A percentile compares a stretch with the other conserved stretches of the same genome.
Conservation (phyloP, 306 rosid genomes). For the Rosa rugosa region DNA sequence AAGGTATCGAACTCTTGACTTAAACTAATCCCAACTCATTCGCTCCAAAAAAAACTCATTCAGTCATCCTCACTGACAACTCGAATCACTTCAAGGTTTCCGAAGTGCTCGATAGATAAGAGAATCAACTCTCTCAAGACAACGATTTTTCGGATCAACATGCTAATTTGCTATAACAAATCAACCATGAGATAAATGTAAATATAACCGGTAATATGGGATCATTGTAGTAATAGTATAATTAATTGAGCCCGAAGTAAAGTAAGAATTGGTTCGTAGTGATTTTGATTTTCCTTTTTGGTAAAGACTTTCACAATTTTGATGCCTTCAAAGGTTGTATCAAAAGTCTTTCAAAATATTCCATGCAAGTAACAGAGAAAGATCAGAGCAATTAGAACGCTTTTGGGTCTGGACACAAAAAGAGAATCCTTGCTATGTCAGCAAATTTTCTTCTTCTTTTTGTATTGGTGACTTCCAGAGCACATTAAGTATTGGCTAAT, state of each 20-base stretch:
- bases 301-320: neutral
- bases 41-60: neutral
- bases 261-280: neutral
- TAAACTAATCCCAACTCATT: neutral
- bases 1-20: too few species aligned
- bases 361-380: neutral
- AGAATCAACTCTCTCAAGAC: neutral
- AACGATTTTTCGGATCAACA: neutral
- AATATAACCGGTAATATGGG: neutral
- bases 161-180: neutral
- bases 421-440: too few species aligned
- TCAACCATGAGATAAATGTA: neutral
- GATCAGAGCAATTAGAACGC: slow-evolving; percentile 1
- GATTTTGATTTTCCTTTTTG: neutral
- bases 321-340: slow-evolving; percentile 1
- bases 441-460: slow-evolving; percentile 34
- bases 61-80: neutral
- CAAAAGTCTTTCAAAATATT: slow-evolving; percentile 16
- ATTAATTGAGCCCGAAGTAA: neutral
- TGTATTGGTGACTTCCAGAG: slow-evolving; percentile 39
- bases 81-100: neutral
- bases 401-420: slow-evolving; percentile 11
- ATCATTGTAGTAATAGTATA: neutral
- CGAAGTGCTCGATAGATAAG: neutral
- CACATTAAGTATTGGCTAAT: slow-evolving; percentile 26